Evolutionary conservation across 768 basidiomycete species (phyloP).

Genomic region (Asterophora lycoperdoides): DNA sequence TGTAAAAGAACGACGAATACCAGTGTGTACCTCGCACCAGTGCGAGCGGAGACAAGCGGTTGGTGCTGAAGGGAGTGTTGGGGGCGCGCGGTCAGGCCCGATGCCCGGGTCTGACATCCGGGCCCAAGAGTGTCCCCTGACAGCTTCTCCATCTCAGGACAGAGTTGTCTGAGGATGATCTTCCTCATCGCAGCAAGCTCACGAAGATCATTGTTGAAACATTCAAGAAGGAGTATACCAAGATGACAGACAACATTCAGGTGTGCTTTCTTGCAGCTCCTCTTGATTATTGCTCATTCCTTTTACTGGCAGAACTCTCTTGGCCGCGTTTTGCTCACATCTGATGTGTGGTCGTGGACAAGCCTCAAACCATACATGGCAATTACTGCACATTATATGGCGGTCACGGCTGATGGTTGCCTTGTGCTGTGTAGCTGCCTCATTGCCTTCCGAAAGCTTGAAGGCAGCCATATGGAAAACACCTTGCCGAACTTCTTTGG

Average conservation of each 20-base stretch:
- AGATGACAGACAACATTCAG: background rate
- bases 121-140: too few species aligned
- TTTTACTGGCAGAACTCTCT: background rate
- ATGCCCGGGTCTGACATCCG: too few species aligned
- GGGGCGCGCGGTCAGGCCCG: too few species aligned
- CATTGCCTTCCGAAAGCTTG: constrained; percentile 15
- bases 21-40: too few species aligned
- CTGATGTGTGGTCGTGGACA: background rate
- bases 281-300: background rate
- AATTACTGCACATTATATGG: constrained; percentile 18
- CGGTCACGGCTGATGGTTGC: constrained; percentile 5
- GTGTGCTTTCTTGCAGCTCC: background rate
- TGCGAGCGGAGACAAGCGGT: too few species aligned
- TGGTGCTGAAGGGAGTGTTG: too few species aligned
- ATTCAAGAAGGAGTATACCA: background rate
- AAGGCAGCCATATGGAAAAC: constrained; percentile 4
- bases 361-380: constrained; percentile 5
- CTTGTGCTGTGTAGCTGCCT: constrained; percentile 13
- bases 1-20: too few species aligned
- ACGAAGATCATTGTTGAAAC: background rate
- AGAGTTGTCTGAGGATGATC: background rate
- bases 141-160: background rate
- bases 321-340: background rate
- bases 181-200: background rate
- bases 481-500: constrained; percentile 16